phyloP scores from a whole-genome alignment of 1,284 basidiomycete species.

The Cryptococcus sp. region DNA sequence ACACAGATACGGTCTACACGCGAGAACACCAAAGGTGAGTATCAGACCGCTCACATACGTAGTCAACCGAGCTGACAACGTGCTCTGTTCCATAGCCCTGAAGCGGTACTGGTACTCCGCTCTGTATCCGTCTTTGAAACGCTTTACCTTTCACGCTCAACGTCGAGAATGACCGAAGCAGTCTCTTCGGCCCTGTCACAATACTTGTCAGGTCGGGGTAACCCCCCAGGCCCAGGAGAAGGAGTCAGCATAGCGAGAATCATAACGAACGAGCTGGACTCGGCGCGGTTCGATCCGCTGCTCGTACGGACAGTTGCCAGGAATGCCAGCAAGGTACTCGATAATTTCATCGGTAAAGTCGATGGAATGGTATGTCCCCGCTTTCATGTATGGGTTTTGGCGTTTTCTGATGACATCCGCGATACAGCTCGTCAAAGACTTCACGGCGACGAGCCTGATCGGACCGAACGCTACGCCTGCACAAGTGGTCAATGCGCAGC shows the following conservation, averaged over 20 bases:
- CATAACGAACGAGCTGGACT: slow-evolving; percentile 86
- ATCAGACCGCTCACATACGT: background rate
- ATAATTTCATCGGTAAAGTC: slow-evolving; percentile 63
- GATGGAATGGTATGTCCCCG: slow-evolving; percentile 66
- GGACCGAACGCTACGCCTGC: slow-evolving; percentile 77
- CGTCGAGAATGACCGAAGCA: slow-evolving; percentile 75
- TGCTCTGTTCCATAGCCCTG: slow-evolving; percentile 63
- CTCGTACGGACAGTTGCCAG: slow-evolving; percentile 76
- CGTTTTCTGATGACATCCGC: background rate
- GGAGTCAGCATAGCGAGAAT: slow-evolving; percentile 73
- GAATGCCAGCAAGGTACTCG: slow-evolving; percentile 67
- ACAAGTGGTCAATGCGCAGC: slow-evolving; percentile 71
- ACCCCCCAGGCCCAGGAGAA: slow-evolving; percentile 72
- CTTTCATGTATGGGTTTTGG: background rate
- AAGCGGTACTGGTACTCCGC: slow-evolving; percentile 82
- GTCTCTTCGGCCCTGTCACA: slow-evolving; percentile 68
- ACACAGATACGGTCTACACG: slow-evolving; percentile 89
- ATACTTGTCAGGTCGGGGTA: slow-evolving; percentile 60
- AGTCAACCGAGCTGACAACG: background rate
- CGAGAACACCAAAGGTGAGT: slow-evolving; percentile 75
- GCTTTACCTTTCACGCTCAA: slow-evolving; percentile 79
- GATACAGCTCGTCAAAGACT: slow-evolving; percentile 69
- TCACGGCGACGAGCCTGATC: slow-evolving; percentile 70
- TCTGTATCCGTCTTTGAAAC: slow-evolving; percentile 79
- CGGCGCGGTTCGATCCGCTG: slow-evolving; percentile 88